These are phyloP conservation scores for Chlamydomonas eustigma DNA, from an alignment of 139 green algal genomes.

Conservation along the genomic window DNA sequence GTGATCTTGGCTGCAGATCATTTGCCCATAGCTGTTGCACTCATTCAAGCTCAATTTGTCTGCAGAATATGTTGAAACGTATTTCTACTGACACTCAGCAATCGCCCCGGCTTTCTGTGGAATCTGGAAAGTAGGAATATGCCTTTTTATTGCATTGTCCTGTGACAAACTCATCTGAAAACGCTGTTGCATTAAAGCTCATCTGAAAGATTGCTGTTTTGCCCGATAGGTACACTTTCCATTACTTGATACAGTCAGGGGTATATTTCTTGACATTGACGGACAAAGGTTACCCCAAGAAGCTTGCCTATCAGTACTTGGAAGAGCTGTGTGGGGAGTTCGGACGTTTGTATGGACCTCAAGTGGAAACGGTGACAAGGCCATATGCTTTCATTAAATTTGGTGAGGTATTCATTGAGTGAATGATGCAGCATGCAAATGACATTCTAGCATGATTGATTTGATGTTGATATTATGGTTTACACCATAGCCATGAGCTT, in stretches of 20 bases:
- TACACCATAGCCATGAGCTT: too few species aligned
- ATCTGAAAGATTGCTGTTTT: constrained; percentile 14
- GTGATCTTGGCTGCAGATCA: too few species aligned
- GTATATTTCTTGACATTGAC: constrained; percentile 91
- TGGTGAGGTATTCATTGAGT: constrained; percentile 52
- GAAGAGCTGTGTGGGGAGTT: constrained; percentile 97
- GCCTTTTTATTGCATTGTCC: constrained; percentile 16
- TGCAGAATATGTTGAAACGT: not conserved
- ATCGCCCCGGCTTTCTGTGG: not conserved
- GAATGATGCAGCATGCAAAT: too few species aligned
- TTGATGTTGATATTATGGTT: too few species aligned
- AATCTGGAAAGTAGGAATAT: not conserved
- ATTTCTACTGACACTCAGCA: not conserved
- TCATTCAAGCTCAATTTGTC: too few species aligned
- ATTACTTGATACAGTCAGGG: constrained; percentile 84
- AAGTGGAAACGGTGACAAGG: constrained; percentile 84
- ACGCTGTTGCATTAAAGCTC: not conserved
- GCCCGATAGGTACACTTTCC: constrained; percentile 65
- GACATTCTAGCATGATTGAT: too few species aligned
- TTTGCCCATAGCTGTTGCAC: too few species aligned
- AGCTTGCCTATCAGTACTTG: constrained; percentile 97
- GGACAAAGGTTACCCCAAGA: constrained; percentile 89
- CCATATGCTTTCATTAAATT: constrained; percentile 99
- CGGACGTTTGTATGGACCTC: constrained; percentile 70
- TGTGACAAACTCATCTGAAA: constrained; percentile 16